Conservation (phyloP, 1,284 basidiomycete genomes). For the Leccinum laetum region DNA sequence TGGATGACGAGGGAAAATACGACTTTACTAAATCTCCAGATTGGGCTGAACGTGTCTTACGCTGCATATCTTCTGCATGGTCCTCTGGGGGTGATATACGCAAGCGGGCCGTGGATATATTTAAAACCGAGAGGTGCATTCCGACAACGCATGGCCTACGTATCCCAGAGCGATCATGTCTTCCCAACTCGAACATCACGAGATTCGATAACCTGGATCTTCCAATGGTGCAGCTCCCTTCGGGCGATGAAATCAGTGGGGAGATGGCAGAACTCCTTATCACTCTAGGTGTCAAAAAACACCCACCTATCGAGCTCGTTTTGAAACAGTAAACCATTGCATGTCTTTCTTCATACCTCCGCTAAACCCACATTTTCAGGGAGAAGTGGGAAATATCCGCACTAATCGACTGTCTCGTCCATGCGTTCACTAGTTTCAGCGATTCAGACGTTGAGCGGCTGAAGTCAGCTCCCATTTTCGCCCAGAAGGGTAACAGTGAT, state of each 20-base stretch:
- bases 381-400: conserved; percentile 75
- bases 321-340: too few relatives aligned
- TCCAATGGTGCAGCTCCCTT: conserved; percentile 74
- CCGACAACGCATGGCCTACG: conserved; percentile 81
- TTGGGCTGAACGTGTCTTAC: conserved; percentile 83
- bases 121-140: conserved; percentile 48
- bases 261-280: conserved; percentile 72
- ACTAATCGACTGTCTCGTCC: conserved; percentile 31
- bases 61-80: conserved; percentile 73
- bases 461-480: conserved; percentile 76
- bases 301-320: conserved; percentile 37
- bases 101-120: conserved; percentile 44
- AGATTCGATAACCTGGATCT: conserved; percentile 55
- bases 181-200: conserved; percentile 40
- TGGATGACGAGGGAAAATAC: conserved; percentile 36
- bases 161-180: conserved; percentile 77
- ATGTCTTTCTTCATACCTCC: background rate
- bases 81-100: conserved; percentile 25
- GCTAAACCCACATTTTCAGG: conserved; percentile 36
- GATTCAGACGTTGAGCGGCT: conserved; percentile 30
- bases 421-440: background rate
- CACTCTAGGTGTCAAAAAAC: conserved; percentile 79
- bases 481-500: background rate
- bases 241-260: conserved; percentile 56
- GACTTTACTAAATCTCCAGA: conserved; percentile 66